Conservation (phyloP, 2,329 filamentous ascomycete genomes). For the Aspergillus intermedius region DNA sequence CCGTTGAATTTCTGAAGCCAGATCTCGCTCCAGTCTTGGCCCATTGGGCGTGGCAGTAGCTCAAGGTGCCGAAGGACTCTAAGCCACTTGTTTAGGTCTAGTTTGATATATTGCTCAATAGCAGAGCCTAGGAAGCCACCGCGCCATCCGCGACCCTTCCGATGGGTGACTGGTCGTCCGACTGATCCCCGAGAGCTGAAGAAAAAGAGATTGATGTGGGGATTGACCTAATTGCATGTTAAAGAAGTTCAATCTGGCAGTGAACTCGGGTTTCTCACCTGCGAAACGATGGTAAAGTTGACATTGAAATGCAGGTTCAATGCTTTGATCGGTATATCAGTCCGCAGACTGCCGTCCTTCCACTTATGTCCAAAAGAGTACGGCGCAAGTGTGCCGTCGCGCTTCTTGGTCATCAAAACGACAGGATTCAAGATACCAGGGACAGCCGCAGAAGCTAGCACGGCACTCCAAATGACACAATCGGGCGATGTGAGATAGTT, state of each 20-base stretch:
- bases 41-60: constrained; percentile 78
- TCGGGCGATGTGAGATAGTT: constrained; percentile 95
- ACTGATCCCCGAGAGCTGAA: constrained; percentile 91
- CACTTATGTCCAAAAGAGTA: constrained; percentile 98
- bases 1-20: constrained; percentile 95
- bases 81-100: constrained; percentile 96
- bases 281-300: constrained; percentile 84
- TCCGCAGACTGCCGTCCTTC: constrained; percentile 93
- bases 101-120: constrained; percentile 88
- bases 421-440: constrained; percentile 95
- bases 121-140: constrained; percentile 91
- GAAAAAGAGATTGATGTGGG: constrained; percentile 98
- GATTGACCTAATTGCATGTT: constrained; percentile 66
- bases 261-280: constrained; percentile 27
- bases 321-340: constrained; percentile 90
- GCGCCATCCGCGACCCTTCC: constrained; percentile 87
- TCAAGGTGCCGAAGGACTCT: constrained; percentile 90
- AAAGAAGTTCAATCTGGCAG: constrained; percentile 19
- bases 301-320: constrained; percentile 97
- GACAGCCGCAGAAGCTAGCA: constrained; percentile 88
- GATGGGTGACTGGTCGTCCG: constrained; percentile 87
- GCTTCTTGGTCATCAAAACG: constrained; percentile 80
- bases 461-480: constrained; percentile 97
- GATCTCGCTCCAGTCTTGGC: constrained; percentile 94
- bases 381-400: constrained; percentile 68